Conservation (phyloP, 129 eudicot species). For the Flaveria brownii region DNA sequence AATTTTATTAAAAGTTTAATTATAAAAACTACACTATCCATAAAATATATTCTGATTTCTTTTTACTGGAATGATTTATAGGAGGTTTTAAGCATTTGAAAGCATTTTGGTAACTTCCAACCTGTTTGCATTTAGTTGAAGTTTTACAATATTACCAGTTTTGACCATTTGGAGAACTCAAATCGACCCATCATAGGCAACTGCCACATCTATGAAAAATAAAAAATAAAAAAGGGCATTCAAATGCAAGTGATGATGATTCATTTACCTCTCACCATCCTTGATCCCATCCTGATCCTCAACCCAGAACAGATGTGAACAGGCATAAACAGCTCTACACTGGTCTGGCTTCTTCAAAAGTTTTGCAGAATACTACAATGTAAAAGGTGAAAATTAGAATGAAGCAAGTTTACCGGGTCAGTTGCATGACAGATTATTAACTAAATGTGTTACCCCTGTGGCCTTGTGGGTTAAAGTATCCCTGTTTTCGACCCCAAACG, state of each 20-base stretch:
- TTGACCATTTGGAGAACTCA: neutral
- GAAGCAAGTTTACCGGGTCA: neutral
- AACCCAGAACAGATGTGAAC: constrained; percentile 97
- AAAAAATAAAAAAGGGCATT: neutral
- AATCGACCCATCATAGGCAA: neutral
- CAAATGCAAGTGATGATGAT: constrained; percentile 12
- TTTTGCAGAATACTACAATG: constrained; percentile 84
- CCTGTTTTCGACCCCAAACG: constrained; percentile 95
- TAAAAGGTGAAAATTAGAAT: neutral
- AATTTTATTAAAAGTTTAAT: too few species aligned
- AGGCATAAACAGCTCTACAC: constrained; percentile 97
- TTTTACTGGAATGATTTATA: neutral
- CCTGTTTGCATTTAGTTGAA: neutral
- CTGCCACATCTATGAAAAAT: neutral
- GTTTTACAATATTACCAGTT: neutral
- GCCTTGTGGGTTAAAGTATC: constrained; percentile 98
- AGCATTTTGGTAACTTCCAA: neutral
- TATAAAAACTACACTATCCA: too few species aligned
- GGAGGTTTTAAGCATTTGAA: neutral
- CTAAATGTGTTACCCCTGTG: constrained; percentile 75
- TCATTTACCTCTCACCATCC: constrained; percentile 89
- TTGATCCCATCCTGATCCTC: constrained; percentile 79
- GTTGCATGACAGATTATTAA: constrained; percentile 1
- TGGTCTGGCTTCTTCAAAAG: constrained; percentile 98
- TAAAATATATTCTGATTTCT: neutral